Base-by-base conservation (phyloP, 208 protist genomes). In the Zelonia costaricensis region DNA sequence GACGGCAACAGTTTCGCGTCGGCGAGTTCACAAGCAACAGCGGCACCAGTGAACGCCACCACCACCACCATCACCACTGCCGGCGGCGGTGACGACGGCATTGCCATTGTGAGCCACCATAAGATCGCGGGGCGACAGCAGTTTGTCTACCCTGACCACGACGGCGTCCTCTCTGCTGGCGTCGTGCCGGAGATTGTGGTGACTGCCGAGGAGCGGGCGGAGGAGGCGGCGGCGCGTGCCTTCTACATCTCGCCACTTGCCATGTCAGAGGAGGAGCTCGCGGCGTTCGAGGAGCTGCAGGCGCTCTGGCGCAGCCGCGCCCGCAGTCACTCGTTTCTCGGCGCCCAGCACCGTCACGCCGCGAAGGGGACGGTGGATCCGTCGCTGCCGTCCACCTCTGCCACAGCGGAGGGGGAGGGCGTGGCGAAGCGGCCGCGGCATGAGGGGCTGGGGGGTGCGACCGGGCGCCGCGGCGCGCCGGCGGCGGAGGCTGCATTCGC, bases 141-240 rank as follows among this genome's bases (percentile, higher is more conserved):
- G 33, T 96, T 96, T 61, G 69, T 88, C 16, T 93, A 94, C 60
- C 84, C 83, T 18, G 91, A 96, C 54, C 79, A 94, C 60, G 91
- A 96, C 65, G 91, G 91, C 36, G 87, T 96, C 44, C 71, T 96
- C 12, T 85, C 82, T 1, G 54, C 69, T n/a, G 91, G 91, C 15
- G 66, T 89, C 38, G 84, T 93, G 38, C 91, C 87, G 22, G 62
- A 83, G 70, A 80, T 96, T 40, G 74, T 92, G 0, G 52, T 79
- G 12, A 90, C 79, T 0, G 71, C 40, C 4, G 91, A 92, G 40
- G 91, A 96, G 54, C 63, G 73, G 52, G 78, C 45, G 13, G 72
- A 82, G 55, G 62, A 74, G 61, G 83, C 76, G 47, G 75, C 69
- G 23, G 54, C 56, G 38, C 39, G 62, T 33, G 64, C 52, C 28